Conservation (phyloP, 371 early-diverging fungal genomes). For the Mucor velutinosus region DNA sequence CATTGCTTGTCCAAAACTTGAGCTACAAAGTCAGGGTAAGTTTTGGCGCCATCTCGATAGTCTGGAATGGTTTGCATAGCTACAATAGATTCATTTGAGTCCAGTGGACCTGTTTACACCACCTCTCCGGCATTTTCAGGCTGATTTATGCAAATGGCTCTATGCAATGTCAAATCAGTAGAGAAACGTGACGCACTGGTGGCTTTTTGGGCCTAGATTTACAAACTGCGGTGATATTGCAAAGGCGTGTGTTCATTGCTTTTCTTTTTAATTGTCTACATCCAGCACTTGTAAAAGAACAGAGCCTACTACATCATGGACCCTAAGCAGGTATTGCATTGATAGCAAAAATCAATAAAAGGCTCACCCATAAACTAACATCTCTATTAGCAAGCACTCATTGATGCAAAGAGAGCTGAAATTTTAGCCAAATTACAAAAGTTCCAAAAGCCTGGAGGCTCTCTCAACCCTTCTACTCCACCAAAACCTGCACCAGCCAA, state of each 20-base stretch:
- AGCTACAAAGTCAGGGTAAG: too few relatives aligned
- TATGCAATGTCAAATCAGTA: not conserved
- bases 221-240: not conserved
- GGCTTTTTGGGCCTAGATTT: not conserved
- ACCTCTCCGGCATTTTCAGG: too few relatives aligned
- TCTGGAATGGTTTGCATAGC: too few relatives aligned
- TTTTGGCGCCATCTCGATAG: too few relatives aligned
- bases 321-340: not conserved
- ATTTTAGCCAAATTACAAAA: constrained; percentile 42
- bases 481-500: not conserved
- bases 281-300: not conserved
- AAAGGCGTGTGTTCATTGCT: not conserved
- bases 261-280: not conserved
- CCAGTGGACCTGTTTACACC: too few relatives aligned
- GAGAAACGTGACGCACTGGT: not conserved
- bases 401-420: constrained; percentile 45
- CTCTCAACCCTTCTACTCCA: constrained; percentile 6
- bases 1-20: too few relatives aligned
- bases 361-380: not conserved
- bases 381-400: constrained; percentile 19
- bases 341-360: not conserved
- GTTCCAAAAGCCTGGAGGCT: constrained; percentile 27
- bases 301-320: not conserved
- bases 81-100: too few relatives aligned
- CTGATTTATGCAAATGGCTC: not conserved